phyloP scores from a whole-genome alignment of 768 basidiomycete species.

The Tricholoma hemisulphureum region DNA sequence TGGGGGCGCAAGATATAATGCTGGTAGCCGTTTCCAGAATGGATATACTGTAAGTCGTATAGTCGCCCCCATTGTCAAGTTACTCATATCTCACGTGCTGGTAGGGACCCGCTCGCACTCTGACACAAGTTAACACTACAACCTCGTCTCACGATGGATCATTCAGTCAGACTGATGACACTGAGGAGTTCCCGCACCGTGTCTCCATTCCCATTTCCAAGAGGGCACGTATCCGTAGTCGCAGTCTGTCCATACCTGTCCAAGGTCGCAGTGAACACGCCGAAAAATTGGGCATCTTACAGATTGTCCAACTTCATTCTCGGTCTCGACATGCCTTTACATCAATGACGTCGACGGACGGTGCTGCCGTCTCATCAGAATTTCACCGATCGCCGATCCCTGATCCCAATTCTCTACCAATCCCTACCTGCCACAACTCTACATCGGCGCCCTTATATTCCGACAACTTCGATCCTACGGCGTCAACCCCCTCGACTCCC shows the following conservation, averaged over 20 bases:
- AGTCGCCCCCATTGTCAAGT: not conserved
- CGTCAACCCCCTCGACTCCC: conserved; percentile 19
- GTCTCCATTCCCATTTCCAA: conserved; percentile 29
- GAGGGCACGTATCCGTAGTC: conserved; percentile 51
- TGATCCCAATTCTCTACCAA: conserved; percentile 25
- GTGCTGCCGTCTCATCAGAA: conserved; percentile 9
- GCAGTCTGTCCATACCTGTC: conserved; percentile 53
- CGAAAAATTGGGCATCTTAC: conserved; percentile 55
- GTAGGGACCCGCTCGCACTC: conserved; percentile 67
- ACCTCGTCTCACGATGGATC: conserved; percentile 50
- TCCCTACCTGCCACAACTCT: conserved; percentile 49
- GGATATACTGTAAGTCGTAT: conserved; percentile 58
- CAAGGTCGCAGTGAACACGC: conserved; percentile 40
- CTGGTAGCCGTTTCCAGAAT: conserved; percentile 69
- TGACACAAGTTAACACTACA: conserved; percentile 65
- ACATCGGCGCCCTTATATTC: conserved; percentile 32
- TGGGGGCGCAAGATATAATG: conserved; percentile 69
- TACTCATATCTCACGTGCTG: conserved; percentile 1
- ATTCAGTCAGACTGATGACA: conserved; percentile 53
- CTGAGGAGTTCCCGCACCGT: conserved; percentile 45
- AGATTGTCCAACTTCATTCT: conserved; percentile 62
- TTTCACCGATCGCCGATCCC: conserved; percentile 17
- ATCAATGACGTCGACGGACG: conserved; percentile 17
- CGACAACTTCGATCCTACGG: conserved; percentile 21
- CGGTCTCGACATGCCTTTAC: conserved; percentile 60